A percentile compares a stretch with the other conserved stretches of the same genome.
Conservation (phyloP, 73 alveolate genomes). For the Halteria grandinella region DNA sequence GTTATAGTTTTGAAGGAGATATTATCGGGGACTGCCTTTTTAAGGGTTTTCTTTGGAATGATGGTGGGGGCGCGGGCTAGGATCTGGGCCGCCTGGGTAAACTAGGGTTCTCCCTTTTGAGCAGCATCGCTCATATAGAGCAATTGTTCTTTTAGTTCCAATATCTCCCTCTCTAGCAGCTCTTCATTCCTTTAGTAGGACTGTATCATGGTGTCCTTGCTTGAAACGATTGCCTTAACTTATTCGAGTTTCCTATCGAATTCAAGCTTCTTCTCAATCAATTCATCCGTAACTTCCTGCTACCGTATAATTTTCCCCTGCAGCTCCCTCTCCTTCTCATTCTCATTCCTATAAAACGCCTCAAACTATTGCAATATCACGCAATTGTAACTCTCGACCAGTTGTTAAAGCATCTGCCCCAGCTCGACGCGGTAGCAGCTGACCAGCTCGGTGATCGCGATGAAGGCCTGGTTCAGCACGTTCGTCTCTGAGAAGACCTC, state of each 20-base stretch:
- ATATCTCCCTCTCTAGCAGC: background rate
- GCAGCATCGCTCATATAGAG: conserved; percentile 23
- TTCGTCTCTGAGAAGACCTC: conserved; percentile 52
- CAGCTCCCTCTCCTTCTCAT: conserved; percentile 58
- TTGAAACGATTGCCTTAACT: background rate
- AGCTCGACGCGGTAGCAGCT: conserved; percentile 69
- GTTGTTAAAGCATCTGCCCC: conserved; percentile 49
- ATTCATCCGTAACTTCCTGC: conserved; percentile 40
- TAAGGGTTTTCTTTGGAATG: background rate
- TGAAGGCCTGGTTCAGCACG: conserved; percentile 46
- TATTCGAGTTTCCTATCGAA: conserved; percentile 43
- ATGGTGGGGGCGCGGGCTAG: background rate
- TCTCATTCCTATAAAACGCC: conserved; percentile 38
- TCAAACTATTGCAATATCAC: conserved; percentile 25
- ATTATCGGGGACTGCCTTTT: background rate
- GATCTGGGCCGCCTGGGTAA: background rate
- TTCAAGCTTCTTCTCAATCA: conserved; percentile 37
- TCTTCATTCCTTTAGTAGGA: background rate
- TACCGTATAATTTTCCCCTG: conserved; percentile 19
- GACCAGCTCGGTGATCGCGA: conserved; percentile 56
- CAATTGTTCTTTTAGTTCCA: background rate
- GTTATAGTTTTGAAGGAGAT: background rate
- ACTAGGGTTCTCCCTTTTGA: conserved; percentile 8
- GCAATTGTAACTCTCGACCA: conserved; percentile 42
- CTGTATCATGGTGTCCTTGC: conserved; percentile 14